A percentile compares a stretch with the other conserved stretches of the same genome.
These are phyloP conservation scores for Ocimum tenuiflorum DNA, from an alignment of 257 asterid species.

Conservation along the genomic window DNA sequence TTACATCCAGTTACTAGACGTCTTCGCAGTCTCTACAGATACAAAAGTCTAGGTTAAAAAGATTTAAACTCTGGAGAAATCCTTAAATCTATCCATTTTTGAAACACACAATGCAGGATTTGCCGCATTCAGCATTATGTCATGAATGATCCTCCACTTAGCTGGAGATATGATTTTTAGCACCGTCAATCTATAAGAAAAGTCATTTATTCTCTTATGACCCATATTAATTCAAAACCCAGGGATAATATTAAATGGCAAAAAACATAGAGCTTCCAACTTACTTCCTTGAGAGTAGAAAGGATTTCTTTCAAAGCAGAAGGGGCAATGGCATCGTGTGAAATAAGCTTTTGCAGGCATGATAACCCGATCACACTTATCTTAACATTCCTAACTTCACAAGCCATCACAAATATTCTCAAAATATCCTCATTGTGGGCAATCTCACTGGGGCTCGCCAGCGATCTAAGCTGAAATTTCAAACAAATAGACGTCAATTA, in stretches of 20 bases:
- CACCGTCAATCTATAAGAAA: neutral
- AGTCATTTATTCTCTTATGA: neutral
- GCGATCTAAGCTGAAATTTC: constrained; percentile 68
- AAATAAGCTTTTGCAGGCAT: constrained; percentile 84
- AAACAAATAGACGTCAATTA: constrained; percentile 20
- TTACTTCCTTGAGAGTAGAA: constrained; percentile 82
- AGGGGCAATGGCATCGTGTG: constrained; percentile 89
- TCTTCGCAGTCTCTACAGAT: neutral
- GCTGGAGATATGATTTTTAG: neutral
- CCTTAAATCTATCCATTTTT: neutral
- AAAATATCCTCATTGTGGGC: constrained; percentile 77
- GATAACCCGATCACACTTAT: constrained; percentile 83
- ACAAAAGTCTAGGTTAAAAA: neutral
- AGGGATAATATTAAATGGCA: neutral
- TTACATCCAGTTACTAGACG: neutral
- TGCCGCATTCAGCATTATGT: neutral
- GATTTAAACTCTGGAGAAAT: neutral
- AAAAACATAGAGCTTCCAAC: constrained; percentile 16
- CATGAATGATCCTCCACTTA: neutral
- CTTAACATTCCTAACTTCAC: constrained; percentile 81
- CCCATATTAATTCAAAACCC: neutral
- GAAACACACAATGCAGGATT: neutral
- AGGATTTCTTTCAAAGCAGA: constrained; percentile 78
- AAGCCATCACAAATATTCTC: constrained; percentile 89
- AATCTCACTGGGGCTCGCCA: constrained; percentile 83